Evolutionary conservation across 169 alveolate genomes (phyloP).

Genomic region (Ophryocystis elektroscirrha): DNA sequence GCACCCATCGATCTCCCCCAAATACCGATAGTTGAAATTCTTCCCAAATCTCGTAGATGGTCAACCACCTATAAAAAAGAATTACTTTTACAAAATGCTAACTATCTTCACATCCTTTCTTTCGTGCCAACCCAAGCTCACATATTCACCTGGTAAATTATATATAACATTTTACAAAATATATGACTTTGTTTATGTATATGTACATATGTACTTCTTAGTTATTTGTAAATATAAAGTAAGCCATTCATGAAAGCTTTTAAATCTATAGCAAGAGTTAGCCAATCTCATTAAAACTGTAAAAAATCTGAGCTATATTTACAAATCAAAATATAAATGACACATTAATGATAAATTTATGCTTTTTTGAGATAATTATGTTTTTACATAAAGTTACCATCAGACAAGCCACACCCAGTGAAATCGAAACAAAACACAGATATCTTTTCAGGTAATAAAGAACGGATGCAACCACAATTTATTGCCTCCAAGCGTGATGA

Average conservation of each 20-base stretch:
- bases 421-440: conserved; percentile 65
- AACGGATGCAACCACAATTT: background rate
- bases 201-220: too few relatives aligned
- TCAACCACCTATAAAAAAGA: conserved; percentile 52
- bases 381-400: conserved; percentile 20
- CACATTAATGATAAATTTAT: background rate
- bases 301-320: background rate
- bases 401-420: conserved; percentile 54
- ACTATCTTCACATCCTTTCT: conserved; percentile 37
- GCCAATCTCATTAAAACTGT: background rate
- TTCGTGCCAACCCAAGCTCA: too few relatives aligned
- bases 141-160: too few relatives aligned
- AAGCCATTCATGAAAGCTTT: too few relatives aligned
- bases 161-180: too few relatives aligned
- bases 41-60: conserved; percentile 40
- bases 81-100: conserved; percentile 63
- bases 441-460: conserved; percentile 46
- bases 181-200: too few relatives aligned
- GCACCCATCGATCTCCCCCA: conserved; percentile 87
- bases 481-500: conserved; percentile 59
- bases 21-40: conserved; percentile 58
- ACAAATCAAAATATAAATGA: background rate
- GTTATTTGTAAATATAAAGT: too few relatives aligned
- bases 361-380: background rate
- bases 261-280: conserved; percentile 4